Percentiles rank a stretch among this genome's conserved stretches.
These are phyloP conservation scores for Trichosporon sp. DNA, from an alignment of 1,284 basidiomycete genomes.

Conservation along the genomic window DNA sequence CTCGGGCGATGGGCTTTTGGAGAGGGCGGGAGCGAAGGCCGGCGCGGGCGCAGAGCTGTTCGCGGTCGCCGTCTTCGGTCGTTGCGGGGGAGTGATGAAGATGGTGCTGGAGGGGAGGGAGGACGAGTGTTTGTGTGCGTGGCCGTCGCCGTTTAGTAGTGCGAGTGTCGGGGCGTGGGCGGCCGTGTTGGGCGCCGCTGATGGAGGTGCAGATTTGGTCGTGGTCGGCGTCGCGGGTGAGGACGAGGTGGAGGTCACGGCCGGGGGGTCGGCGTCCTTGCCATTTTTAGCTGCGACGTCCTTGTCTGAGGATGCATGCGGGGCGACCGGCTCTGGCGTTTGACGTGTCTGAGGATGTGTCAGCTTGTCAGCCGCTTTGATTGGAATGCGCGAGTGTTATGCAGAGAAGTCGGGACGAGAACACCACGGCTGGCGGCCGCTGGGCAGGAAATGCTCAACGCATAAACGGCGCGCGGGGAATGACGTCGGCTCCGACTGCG, in stretches of 20 bases:
- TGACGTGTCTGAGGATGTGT: not conserved
- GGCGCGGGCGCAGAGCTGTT: not conserved
- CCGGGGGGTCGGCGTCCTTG: not conserved
- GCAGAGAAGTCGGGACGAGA: too few relatives aligned
- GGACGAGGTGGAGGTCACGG: not conserved
- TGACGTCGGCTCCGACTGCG: not conserved
- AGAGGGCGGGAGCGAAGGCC: not conserved
- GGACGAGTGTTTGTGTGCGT: not conserved
- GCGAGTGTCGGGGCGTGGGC: not conserved
- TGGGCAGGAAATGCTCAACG: too few relatives aligned
- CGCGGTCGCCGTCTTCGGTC: not conserved
- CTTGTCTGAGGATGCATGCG: not conserved
- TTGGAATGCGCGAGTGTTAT: too few relatives aligned
- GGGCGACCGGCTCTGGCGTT: not conserved
- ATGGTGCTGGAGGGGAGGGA: not conserved
- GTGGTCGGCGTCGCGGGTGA: not conserved
- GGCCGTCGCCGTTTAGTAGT: not conserved
- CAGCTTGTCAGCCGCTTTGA: not conserved
- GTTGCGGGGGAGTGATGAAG: not conserved
- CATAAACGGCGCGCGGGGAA: not conserved
- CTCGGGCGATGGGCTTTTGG: not conserved
- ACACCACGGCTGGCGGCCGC: too few relatives aligned
- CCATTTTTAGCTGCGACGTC: not conserved
- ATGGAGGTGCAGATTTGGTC: not conserved
- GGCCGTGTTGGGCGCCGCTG: not conserved